Conservation (phyloP, 2,329 filamentous ascomycete genomes). For the Venturia oleaginea region DNA sequence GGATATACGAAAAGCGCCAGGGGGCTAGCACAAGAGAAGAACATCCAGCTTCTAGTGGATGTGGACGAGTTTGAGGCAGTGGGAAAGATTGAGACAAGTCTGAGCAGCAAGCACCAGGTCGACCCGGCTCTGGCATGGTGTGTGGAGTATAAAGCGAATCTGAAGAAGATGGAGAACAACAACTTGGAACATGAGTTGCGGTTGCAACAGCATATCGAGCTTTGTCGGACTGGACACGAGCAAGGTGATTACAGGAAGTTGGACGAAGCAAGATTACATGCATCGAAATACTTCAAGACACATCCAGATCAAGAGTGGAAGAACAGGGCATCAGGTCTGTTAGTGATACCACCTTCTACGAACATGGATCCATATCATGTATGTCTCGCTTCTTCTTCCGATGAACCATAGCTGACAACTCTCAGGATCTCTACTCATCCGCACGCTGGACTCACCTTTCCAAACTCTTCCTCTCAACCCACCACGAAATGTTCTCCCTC, state of each 20-base stretch:
- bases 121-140: slow-evolving; percentile 83
- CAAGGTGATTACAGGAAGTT: slow-evolving; percentile 50
- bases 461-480: slow-evolving; percentile 71
- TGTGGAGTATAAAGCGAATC: slow-evolving; percentile 80
- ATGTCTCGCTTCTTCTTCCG: neutral
- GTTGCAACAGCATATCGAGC: slow-evolving; percentile 89
- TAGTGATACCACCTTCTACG: slow-evolving; percentile 64
- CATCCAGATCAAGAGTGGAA: slow-evolving; percentile 59
- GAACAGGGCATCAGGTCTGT: slow-evolving; percentile 67
- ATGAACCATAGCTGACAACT: no score
- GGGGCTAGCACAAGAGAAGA: slow-evolving; percentile 64
- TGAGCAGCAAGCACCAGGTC: slow-evolving; percentile 58
- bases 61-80: slow-evolving; percentile 80
- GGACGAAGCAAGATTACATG: slow-evolving; percentile 70
- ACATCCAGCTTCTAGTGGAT: slow-evolving; percentile 71
- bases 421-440: slow-evolving; percentile 46
- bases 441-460: slow-evolving; percentile 69
- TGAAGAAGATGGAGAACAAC: slow-evolving; percentile 68
- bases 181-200: slow-evolving; percentile 89
- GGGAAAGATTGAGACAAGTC: slow-evolving; percentile 64
- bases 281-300: slow-evolving; percentile 68
- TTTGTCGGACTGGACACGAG: slow-evolving; percentile 54
- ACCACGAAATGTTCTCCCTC: slow-evolving; percentile 76
- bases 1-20: slow-evolving; percentile 73
- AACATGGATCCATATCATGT: slow-evolving; percentile 7